Base-by-base conservation (phyloP, 2,329 filamentous ascomycete genomes). In the Colletotrichum truncatum region DNA sequence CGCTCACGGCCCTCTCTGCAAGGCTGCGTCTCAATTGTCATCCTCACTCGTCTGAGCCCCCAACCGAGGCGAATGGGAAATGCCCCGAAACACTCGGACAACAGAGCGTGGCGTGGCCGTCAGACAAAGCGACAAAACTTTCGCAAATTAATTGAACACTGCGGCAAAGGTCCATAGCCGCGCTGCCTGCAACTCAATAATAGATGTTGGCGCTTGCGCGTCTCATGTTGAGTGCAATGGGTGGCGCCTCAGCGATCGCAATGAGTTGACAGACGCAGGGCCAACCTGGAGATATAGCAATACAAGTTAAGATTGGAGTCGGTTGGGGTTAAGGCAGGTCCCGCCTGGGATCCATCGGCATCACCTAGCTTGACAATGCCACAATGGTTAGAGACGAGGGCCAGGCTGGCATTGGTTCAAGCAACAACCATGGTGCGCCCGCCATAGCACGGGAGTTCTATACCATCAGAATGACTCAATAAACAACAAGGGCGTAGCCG, bases 151-250 rank as follows among this genome's bases (percentile, higher is more conserved):
- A 30, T 46, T 46, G 46, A 34, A 16, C 36, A 48, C 36, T 18
- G 16, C 25, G 25, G 28, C 16, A n/a, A 25, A n/a, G 21, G 39
- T 39, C 46, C 43, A 21, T 32, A 21, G 25, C 7, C 12, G 21
- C 48, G 49, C 18, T 28, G 7, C 28, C 34, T 16, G 46, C 48
- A 53, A 32, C 39, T 61, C 61, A 64, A 48, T 46, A 64, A 64
- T 64, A 64, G 61, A 52, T 54, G 26, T 36, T 41, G 55, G 46
- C 30, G 61, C 32, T 26, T 61, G 25, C 46, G 12, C 61, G 61
- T 64, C 61, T 61, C 61, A 99, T 97, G 76, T 98, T 98, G 69
- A 98, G 84, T 12, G 89, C 91, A 18, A 98, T 83, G 23, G 94
- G 71, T 99, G 96, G 63, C 84, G 85, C 36, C 30, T 48, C 16